Percentiles rank a stretch among this genome's conserved stretches.
Conservation (phyloP, 257 asterid genomes). For the Plantago elongata region DNA sequence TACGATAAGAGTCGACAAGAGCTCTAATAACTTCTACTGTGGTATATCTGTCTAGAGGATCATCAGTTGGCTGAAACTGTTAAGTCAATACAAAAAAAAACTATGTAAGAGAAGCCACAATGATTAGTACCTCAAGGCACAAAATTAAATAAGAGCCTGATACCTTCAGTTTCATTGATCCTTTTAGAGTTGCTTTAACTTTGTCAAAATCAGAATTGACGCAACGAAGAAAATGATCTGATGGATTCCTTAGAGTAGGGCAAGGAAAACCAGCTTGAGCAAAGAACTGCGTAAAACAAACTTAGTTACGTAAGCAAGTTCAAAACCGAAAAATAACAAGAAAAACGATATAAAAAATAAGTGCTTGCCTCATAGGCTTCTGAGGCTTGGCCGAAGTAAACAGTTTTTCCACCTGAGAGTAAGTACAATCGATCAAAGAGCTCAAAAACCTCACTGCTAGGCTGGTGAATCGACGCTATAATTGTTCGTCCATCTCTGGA, state of each 20-base stretch:
- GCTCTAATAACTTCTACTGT: constrained; percentile 76
- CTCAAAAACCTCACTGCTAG: constrained; percentile 97
- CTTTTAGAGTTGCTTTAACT: constrained; percentile 95
- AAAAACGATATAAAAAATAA: background rate
- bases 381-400: constrained; percentile 89
- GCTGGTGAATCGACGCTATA: constrained; percentile 95
- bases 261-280: constrained; percentile 97
- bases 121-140: too few relatives aligned
- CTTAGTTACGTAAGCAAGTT: constrained; percentile 7
- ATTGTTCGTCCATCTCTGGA: constrained; percentile 93
- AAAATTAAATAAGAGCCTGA: constrained; percentile 1
- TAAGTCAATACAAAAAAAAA: background rate
- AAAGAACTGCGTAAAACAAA: constrained; percentile 54
- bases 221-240: constrained; percentile 91
- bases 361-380: constrained; percentile 80
- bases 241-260: constrained; percentile 85
- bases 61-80: constrained; percentile 83
- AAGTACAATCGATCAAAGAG: constrained; percentile 76
- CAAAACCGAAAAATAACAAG: background rate
- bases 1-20: constrained; percentile 54
- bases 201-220: constrained; percentile 92
- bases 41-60: constrained; percentile 84
- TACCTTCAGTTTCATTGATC: constrained; percentile 95
- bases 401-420: constrained; percentile 87
- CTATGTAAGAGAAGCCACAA: background rate